Percentiles rank a stretch among this genome's conserved stretches.
phyloP scores from a whole-genome alignment of 2,329 filamentous ascomycete species.

The Beauveria caledonica region DNA sequence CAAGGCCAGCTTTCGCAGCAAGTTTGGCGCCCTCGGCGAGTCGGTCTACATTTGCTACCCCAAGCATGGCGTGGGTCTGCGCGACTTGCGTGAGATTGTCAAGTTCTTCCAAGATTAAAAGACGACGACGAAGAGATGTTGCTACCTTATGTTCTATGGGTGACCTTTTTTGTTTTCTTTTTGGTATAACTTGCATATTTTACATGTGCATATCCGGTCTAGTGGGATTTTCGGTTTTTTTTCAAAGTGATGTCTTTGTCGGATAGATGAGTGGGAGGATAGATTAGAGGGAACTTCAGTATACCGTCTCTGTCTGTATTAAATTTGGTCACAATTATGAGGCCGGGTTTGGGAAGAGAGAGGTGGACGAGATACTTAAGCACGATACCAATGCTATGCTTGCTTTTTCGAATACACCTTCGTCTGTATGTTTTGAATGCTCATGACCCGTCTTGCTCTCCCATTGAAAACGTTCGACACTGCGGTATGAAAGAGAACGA shows the following conservation, averaged over 20 bases:
- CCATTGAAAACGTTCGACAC: no score
- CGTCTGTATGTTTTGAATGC: no score
- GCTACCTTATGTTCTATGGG: no score
- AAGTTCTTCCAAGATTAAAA: conserved; percentile 75
- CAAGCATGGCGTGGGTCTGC: conserved; percentile 71
- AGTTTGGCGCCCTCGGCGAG: conserved; percentile 79
- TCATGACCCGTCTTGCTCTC: no score
- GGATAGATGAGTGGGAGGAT: background rate
- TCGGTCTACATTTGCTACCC: conserved; percentile 87
- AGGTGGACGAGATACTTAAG: background rate
- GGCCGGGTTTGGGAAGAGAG: background rate
- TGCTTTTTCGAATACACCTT: background rate
- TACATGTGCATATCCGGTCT: background rate
- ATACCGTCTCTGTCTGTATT: background rate
- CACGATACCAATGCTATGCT: conserved; percentile 7
- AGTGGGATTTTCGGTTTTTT: background rate
- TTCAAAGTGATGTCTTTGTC: background rate
- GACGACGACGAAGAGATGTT: background rate
- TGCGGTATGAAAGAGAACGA: no score
- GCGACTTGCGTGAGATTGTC: conserved; percentile 76
- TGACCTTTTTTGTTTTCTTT: background rate
- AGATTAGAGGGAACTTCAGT: no score
- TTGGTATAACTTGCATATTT: background rate
- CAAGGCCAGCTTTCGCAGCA: conserved; percentile 85
- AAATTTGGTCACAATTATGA: background rate